phyloP scores from a whole-genome alignment of 139 green algal species.

The Tetradesmus obliquus region DNA sequence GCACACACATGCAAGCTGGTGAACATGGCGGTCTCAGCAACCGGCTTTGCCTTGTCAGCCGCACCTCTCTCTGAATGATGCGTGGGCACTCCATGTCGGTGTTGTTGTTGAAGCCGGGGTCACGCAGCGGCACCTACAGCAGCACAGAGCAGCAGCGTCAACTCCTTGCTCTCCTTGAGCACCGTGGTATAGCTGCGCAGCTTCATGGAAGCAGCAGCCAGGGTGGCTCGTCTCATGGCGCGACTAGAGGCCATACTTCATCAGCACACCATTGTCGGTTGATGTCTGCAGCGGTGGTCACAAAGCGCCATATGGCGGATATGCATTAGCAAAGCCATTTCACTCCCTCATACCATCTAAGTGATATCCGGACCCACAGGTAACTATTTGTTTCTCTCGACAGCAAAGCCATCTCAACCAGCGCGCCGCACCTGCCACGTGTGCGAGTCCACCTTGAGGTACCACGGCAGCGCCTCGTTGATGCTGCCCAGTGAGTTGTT shows the following conservation, averaged over 20 bases:
- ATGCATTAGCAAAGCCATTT: too few relatives aligned
- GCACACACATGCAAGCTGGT: too few relatives aligned
- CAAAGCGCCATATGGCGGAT: background rate
- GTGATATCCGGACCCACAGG: too few relatives aligned
- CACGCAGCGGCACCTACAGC: background rate
- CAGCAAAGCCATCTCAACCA: too few relatives aligned
- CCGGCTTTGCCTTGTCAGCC: background rate
- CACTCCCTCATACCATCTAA: too few relatives aligned
- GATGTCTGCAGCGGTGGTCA: background rate
- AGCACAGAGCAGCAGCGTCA: background rate
- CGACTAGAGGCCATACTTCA: background rate
- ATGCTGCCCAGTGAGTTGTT: background rate
- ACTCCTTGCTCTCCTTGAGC: too few relatives aligned
- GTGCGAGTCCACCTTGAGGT: background rate
- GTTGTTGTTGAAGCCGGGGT: constrained; percentile 6
- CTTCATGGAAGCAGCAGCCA: too few relatives aligned
- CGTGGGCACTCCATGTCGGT: constrained; percentile 13
- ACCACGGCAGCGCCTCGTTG: constrained; percentile 26
- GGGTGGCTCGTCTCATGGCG: too few relatives aligned
- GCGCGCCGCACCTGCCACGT: background rate
- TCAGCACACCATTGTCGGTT: background rate
- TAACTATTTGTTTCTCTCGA: too few relatives aligned
- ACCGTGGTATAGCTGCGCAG: too few relatives aligned
- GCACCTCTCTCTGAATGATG: constrained; percentile 16
- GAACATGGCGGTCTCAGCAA: too few relatives aligned